These are phyloP conservation scores for Endocalyx cinctus DNA, from an alignment of 2,329 filamentous ascomycete species.

Conservation along the genomic window DNA sequence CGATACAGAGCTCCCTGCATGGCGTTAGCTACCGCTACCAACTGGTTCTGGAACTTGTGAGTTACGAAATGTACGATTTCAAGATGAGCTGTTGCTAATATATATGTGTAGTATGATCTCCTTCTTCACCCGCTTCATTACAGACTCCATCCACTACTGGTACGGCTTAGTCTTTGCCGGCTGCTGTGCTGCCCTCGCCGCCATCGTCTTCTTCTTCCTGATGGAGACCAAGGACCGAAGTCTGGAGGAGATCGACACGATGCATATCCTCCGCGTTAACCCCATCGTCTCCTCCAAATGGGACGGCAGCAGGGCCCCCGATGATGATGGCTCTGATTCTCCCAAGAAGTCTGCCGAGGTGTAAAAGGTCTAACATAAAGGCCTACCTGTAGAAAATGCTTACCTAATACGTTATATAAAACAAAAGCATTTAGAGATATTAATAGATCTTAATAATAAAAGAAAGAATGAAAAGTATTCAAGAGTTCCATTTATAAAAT, in stretches of 20 bases:
- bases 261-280: slow-evolving; percentile 58
- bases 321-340: slow-evolving; percentile 6
- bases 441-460: not conserved
- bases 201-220: slow-evolving; percentile 71
- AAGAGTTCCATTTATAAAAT: not conserved
- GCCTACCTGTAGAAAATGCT: not conserved
- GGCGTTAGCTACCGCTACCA: slow-evolving; percentile 52
- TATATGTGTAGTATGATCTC: slow-evolving; percentile 7
- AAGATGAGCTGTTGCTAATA: slow-evolving; percentile 17
- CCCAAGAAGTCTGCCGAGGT: slow-evolving; percentile 11
- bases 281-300: slow-evolving; percentile 40
- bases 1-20: slow-evolving; percentile 51
- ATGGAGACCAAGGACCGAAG: slow-evolving; percentile 68
- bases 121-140: slow-evolving; percentile 62
- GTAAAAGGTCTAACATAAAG: slow-evolving; percentile 1
- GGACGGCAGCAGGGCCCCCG: slow-evolving; percentile 26
- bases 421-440: not conserved
- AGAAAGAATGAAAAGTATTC: not conserved
- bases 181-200: slow-evolving; percentile 57
- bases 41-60: slow-evolving; percentile 60
- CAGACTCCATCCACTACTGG: slow-evolving; percentile 61
- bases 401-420: not conserved
- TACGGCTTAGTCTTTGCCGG: slow-evolving; percentile 70
- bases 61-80: not conserved
- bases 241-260: slow-evolving; percentile 72